phyloP scores from a whole-genome alignment of 2,329 filamentous ascomycete species.

The Apiospora pterosperma region DNA sequence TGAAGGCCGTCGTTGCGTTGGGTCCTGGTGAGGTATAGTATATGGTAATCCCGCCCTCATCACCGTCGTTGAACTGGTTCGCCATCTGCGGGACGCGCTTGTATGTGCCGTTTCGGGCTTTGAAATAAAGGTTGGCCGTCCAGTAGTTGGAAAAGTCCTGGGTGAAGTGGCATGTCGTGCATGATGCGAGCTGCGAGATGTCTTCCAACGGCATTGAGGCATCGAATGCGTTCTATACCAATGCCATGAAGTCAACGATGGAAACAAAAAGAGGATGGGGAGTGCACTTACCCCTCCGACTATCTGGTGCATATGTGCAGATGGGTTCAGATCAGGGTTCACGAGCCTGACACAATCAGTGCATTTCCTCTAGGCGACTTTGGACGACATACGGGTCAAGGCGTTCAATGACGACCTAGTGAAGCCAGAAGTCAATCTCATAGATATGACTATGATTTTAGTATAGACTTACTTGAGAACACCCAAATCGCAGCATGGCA shows the following conservation, averaged over 20 bases:
- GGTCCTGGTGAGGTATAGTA: slow-evolving; percentile 26
- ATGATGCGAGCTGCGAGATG: slow-evolving; percentile 16
- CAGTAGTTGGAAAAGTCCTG: slow-evolving; percentile 31
- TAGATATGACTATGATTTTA: no score
- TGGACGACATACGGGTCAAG: neutral
- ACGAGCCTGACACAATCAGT: slow-evolving; percentile 30
- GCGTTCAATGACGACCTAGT: neutral
- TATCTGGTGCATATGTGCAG: slow-evolving; percentile 29
- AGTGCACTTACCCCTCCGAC: slow-evolving; percentile 20
- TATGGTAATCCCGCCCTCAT: slow-evolving; percentile 26
- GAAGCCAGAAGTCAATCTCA: neutral
- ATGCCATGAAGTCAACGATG: slow-evolving; percentile 12
- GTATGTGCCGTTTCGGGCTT: slow-evolving; percentile 21
- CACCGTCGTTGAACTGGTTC: slow-evolving; percentile 18
- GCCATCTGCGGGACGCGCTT: slow-evolving; percentile 21
- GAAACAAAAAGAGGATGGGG: neutral
- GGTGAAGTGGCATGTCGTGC: slow-evolving; percentile 30
- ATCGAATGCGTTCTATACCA: slow-evolving; percentile 27
- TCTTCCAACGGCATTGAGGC: slow-evolving; percentile 15
- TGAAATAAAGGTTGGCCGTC: slow-evolving; percentile 29
- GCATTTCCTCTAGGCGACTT: slow-evolving; percentile 1
- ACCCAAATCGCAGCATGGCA: slow-evolving; percentile 21
- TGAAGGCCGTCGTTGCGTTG: slow-evolving; percentile 26
- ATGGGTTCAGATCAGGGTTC: slow-evolving; percentile 24
- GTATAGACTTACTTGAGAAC: slow-evolving; percentile 13